These are phyloP conservation scores for Hypericum androsaemum DNA, from an alignment of 345 rosid species.

Conservation along the genomic window DNA sequence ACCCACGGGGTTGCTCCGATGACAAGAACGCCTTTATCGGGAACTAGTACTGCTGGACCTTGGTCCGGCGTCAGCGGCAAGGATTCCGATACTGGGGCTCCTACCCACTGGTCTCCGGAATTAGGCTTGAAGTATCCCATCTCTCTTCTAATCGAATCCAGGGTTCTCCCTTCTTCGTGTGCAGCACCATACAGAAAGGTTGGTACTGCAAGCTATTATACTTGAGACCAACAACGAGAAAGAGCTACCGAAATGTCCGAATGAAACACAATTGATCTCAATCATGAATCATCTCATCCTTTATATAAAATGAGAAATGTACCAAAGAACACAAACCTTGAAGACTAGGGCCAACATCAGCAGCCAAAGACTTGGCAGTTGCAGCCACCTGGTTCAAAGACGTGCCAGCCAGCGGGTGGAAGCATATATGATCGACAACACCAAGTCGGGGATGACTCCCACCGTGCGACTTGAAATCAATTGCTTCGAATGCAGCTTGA, in stretches of 20 bases:
- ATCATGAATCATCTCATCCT: too few relatives aligned
- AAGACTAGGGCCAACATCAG: conserved; percentile 38
- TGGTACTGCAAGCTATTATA: conserved; percentile 32
- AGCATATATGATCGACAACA: conserved; percentile 45
- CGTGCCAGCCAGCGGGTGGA: conserved; percentile 48
- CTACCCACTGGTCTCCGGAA: conserved; percentile 49
- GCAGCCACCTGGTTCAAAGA: conserved; percentile 54
- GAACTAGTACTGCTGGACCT: conserved; percentile 37
- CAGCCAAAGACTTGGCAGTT: conserved; percentile 49
- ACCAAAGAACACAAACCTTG: conserved; percentile 27
- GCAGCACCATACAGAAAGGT: conserved; percentile 50
- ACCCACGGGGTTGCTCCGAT: conserved; percentile 52
- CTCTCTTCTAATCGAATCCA: conserved; percentile 49
- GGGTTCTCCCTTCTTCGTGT: conserved; percentile 44
- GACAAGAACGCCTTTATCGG: conserved; percentile 34
- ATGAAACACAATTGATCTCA: too few relatives aligned
- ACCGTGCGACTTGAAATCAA: conserved; percentile 41
- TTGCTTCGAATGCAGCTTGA: conserved; percentile 38
- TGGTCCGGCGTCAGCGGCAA: conserved; percentile 34
- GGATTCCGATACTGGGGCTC: conserved; percentile 29
- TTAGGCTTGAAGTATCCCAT: conserved; percentile 54
- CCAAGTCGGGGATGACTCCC: conserved; percentile 58
- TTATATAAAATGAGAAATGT: too few relatives aligned
- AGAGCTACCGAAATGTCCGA: too few relatives aligned
- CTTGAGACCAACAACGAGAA: too few relatives aligned